These are phyloP conservation scores for Malassezia furfur DNA, from an alignment of 1,284 basidiomycete species.

Conservation along the genomic window DNA sequence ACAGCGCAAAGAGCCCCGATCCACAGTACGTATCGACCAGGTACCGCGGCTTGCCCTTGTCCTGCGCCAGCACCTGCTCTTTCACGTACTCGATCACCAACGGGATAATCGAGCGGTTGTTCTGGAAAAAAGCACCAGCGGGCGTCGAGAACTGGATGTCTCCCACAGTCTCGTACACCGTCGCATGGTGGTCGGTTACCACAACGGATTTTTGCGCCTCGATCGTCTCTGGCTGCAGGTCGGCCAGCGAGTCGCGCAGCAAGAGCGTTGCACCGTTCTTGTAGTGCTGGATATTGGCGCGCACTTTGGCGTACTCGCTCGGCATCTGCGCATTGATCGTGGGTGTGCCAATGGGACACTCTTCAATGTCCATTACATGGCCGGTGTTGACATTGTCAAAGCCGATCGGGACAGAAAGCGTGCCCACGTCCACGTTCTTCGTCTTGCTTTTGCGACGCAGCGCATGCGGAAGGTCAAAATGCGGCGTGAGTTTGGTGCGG, in stretches of 20 bases:
- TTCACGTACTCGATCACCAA: slow-evolving; percentile 73
- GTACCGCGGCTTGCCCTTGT: slow-evolving; percentile 19
- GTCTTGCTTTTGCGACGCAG: slow-evolving; percentile 20
- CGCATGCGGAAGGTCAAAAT: slow-evolving; percentile 73
- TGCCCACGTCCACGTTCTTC: slow-evolving; percentile 30
- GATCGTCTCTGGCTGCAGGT: slow-evolving; percentile 20
- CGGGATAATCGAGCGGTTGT: slow-evolving; percentile 85
- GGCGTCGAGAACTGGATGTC: slow-evolving; percentile 74
- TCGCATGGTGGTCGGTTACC: slow-evolving; percentile 70
- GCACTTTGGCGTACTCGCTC: slow-evolving; percentile 60
- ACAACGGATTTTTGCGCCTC: slow-evolving; percentile 25
- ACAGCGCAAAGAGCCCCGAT: slow-evolving; percentile 81
- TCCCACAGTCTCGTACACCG: slow-evolving; percentile 75
- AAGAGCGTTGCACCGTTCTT: slow-evolving; percentile 83
- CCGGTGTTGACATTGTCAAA: slow-evolving; percentile 73
- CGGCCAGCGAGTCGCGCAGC: slow-evolving; percentile 70
- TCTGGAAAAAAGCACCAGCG: slow-evolving; percentile 81
- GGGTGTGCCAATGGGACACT: slow-evolving; percentile 82
- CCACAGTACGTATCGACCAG: slow-evolving; percentile 51
- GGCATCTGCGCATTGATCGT: slow-evolving; percentile 66
- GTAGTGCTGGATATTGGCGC: slow-evolving; percentile 68
- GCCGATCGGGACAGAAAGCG: slow-evolving; percentile 70
- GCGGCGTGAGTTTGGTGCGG: slow-evolving; percentile 92
- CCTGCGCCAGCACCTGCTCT: slow-evolving; percentile 16
- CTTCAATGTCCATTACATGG: slow-evolving; percentile 84